Percentiles rank a stretch among this genome's conserved stretches.
These are phyloP conservation scores for Russula emetica DNA, from an alignment of 768 basidiomycete genomes.

Conservation along the genomic window DNA sequence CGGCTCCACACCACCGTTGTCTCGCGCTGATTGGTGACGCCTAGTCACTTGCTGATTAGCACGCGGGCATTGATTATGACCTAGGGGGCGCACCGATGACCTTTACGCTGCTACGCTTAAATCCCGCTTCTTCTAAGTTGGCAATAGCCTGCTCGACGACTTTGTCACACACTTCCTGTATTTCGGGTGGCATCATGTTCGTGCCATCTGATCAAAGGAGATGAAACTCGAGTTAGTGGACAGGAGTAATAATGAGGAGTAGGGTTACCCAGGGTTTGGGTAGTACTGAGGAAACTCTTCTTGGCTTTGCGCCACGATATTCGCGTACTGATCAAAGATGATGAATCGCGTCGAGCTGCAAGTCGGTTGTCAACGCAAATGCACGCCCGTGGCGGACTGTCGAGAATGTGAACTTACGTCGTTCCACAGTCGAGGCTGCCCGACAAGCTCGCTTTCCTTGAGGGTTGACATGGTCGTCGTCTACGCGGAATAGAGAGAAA, in stretches of 20 bases:
- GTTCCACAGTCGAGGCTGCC: slow-evolving; percentile 93
- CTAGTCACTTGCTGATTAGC: slow-evolving; percentile 36
- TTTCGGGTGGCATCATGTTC: slow-evolving; percentile 87
- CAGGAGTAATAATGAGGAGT: neutral
- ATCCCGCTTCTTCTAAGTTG: slow-evolving; percentile 69
- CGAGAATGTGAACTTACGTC: slow-evolving; percentile 53
- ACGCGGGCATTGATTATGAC: neutral
- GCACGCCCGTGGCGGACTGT: neutral
- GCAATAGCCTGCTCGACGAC: slow-evolving; percentile 73
- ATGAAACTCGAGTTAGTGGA: neutral
- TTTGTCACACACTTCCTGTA: slow-evolving; percentile 64
- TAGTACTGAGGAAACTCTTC: slow-evolving; percentile 93
- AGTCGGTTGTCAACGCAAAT: slow-evolving; percentile 4
- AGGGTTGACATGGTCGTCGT: slow-evolving; percentile 34
- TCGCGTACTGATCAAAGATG: slow-evolving; percentile 80
- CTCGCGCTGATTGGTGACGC: slow-evolving; percentile 97
- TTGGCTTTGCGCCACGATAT: slow-evolving; percentile 86
- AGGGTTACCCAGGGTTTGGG: slow-evolving; percentile 68
- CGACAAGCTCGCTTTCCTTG: slow-evolving; percentile 78
- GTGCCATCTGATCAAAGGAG: slow-evolving; percentile 68
- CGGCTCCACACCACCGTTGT: slow-evolving; percentile 93
- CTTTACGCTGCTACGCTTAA: slow-evolving; percentile 77
- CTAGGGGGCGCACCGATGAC: slow-evolving; percentile 67
- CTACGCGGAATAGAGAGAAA: neutral
- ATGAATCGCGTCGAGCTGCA: slow-evolving; percentile 86